phyloP scores from a whole-genome alignment of 176 grass and related monocot genomes.

The Bolboschoenus planiculmis region DNA sequence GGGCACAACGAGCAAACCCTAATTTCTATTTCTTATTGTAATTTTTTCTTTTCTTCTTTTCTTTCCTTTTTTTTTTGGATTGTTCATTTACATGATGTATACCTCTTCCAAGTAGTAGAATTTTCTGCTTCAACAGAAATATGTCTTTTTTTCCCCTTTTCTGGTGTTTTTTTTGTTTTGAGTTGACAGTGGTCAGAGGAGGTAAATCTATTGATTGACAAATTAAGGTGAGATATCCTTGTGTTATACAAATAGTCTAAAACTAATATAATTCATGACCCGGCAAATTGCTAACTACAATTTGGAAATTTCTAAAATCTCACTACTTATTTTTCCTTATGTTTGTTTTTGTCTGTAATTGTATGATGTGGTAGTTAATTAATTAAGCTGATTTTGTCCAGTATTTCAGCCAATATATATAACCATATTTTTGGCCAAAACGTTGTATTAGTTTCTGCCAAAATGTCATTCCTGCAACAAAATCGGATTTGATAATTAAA shows the following conservation, averaged over 20 bases:
- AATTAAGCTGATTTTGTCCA: not conserved
- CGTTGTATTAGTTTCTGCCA: not conserved
- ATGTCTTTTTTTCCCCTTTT: too few species aligned
- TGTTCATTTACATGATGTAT: not conserved
- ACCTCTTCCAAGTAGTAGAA: not conserved
- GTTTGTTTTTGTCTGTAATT: too few species aligned
- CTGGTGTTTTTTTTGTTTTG: constrained; percentile 1
- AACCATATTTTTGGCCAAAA: too few species aligned
- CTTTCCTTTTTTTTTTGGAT: not conserved
- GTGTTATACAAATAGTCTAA: too few species aligned
- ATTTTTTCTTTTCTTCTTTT: not conserved
- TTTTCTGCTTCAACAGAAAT: not conserved
- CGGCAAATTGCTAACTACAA: too few species aligned
- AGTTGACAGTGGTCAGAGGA: not conserved
- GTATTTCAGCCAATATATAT: not conserved
- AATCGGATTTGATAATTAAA: not conserved
- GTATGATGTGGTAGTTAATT: too few species aligned
- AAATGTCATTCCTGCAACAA: not conserved
- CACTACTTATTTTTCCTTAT: too few species aligned
- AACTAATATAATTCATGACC: too few species aligned
- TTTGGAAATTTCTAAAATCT: too few species aligned
- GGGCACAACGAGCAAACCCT: constrained; percentile 15
- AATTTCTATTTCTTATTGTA: constrained; percentile 6
- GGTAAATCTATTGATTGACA: too few species aligned
- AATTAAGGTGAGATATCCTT: too few species aligned